Conservation (phyloP, 257 asterid species). For the Mentha longifolia region DNA sequence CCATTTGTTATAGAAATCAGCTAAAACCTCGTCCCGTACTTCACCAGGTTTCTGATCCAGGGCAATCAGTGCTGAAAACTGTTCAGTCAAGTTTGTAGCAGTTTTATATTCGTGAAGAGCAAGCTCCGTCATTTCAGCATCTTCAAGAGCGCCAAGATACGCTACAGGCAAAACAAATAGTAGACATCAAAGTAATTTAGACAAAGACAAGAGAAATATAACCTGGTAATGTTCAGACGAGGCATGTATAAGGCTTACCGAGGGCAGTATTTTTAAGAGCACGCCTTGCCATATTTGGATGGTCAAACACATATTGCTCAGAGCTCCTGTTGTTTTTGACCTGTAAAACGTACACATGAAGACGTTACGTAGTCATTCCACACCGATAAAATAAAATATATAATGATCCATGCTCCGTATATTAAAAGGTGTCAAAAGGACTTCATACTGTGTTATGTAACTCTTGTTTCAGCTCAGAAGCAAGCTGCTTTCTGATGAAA, state of each 20-base stretch:
- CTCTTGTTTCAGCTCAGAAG: conserved; percentile 67
- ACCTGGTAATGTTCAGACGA: neutral
- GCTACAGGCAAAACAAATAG: conserved; percentile 42
- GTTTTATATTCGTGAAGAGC: conserved; percentile 67
- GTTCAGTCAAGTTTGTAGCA: conserved; percentile 94
- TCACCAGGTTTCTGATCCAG: conserved; percentile 82
- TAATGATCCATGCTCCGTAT: neutral
- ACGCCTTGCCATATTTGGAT: conserved; percentile 74
- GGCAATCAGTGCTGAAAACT: conserved; percentile 81
- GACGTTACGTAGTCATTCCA: neutral
- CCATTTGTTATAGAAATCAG: conserved; percentile 91
- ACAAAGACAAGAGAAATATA: neutral
- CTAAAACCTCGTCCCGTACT: conserved; percentile 72
- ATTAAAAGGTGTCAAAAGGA: neutral
- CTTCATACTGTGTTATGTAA: conserved; percentile 53
- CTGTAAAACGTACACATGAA: conserved; percentile 39
- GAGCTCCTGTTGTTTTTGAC: conserved; percentile 63
- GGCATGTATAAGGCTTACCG: conserved; percentile 41
- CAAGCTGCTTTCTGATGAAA: conserved; percentile 77
- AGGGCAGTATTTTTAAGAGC: conserved; percentile 77
- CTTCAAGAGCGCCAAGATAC: conserved; percentile 77
- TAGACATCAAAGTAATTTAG: conserved; percentile 12
- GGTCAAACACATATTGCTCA: conserved; percentile 62
- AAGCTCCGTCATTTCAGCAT: conserved; percentile 65
- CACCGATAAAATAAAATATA: neutral